Evolutionary conservation across 768 basidiomycete species (phyloP).

Genomic region (Suillus lakei): DNA sequence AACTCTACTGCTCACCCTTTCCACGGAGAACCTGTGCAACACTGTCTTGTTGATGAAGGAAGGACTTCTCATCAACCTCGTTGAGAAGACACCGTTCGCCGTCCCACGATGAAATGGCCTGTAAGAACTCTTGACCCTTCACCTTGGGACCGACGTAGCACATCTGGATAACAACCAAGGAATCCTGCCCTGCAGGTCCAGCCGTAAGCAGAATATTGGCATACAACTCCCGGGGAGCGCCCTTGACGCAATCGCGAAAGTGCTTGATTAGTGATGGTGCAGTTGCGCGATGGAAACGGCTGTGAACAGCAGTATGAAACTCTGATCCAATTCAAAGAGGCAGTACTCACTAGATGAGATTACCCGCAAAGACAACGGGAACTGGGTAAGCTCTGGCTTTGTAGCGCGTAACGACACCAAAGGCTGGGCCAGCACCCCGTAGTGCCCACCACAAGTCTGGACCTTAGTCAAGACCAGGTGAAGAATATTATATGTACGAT

Average conservation of each 20-base stretch:
- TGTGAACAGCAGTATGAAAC: slow-evolving; percentile 33
- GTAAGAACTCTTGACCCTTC: slow-evolving; percentile 75
- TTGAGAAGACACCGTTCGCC: slow-evolving; percentile 86
- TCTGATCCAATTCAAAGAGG: neutral
- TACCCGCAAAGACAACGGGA: slow-evolving; percentile 90
- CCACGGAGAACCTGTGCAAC: slow-evolving; percentile 89
- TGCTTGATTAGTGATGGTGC: slow-evolving; percentile 89
- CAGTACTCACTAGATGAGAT: slow-evolving; percentile 81
- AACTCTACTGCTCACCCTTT: slow-evolving; percentile 55
- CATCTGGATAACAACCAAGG: slow-evolving; percentile 89
- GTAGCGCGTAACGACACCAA: slow-evolving; percentile 89
- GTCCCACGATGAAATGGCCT: slow-evolving; percentile 88
- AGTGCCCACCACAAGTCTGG: slow-evolving; percentile 89
- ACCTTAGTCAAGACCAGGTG: neutral
- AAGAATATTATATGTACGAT: slow-evolving; percentile 16
- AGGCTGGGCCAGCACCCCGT: slow-evolving; percentile 80
- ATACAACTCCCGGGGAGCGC: slow-evolving; percentile 85
- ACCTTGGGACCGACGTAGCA: slow-evolving; percentile 84
- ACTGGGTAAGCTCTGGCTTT: slow-evolving; percentile 88
- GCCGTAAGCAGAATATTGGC: slow-evolving; percentile 91
- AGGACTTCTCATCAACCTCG: slow-evolving; percentile 90
- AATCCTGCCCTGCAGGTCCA: slow-evolving; percentile 82
- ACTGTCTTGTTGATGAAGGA: slow-evolving; percentile 89
- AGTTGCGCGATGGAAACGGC: slow-evolving; percentile 87
- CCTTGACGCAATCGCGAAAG: slow-evolving; percentile 92